Evolutionary conservation across 345 rosid genomes (phyloP), one percentile per base, ranked within the genome.

Genomic region (Populus simonii): DNA sequence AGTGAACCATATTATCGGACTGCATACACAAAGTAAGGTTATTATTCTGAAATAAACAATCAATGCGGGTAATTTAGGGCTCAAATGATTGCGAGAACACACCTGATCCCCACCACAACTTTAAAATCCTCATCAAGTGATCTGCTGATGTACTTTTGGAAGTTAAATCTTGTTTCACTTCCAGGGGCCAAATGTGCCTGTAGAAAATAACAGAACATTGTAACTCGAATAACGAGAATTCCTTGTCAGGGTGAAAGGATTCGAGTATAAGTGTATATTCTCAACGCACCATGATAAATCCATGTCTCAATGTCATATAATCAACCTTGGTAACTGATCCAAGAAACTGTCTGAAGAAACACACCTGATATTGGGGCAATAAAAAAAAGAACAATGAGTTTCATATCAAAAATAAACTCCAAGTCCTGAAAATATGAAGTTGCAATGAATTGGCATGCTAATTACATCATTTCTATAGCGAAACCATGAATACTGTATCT

Each of bases 131-230:
- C 91, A 73, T 96, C 95, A 25, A 96, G 87, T 76, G 99, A 93
- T 87, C 93, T 89, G 61, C 82, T 80, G 66, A 96, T 93, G 83
- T 96, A 96, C 55, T 92, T 87, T 82, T 87, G 93, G 74, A 96
- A 96, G 83, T 96, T 88, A 15, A 96, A 96, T 77, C 51, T 90
- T 75, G 85, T 81, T 85, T 79, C 89, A 74, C 92, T 91, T 75
- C 87, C 90, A 55, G 94, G 92, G 53, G 96, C 89, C 80, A 96
- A 78, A 88, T 96, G 99, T 63, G 99, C 97, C 98, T 96, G 92
- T 65, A 78, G 6, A 66, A 71, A 6, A 29, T 53, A 23, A 39
- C 25, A n/a, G 39, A n/a, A 43, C 31, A 68, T 23, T 67, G 41
- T 25, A 67, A 38, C 25, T 49, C 25, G 39, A 65, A 55, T 61